Base-by-base conservation (phyloP, 345 rosid species). In the Tarenaya hassleriana region DNA sequence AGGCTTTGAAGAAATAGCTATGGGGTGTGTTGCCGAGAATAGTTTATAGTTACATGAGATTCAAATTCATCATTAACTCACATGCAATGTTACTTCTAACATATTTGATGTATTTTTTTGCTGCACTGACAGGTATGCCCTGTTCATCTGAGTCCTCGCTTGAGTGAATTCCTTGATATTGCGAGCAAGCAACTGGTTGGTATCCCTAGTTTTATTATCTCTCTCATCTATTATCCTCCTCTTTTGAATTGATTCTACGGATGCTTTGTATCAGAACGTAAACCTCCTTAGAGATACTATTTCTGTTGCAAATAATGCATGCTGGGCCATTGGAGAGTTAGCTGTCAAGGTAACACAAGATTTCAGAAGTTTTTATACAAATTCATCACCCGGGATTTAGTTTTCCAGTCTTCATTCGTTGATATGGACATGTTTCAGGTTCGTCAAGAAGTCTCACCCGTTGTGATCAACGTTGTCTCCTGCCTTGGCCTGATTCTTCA, bases 321-420 rank as follows among this genome's bases (percentile, higher is more conserved):
- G 99, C 50, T 92, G 99, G 99, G 95, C 97, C 39, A 83, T 92
- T 41, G 99, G 99, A 57, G 99, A 92, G 69, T 65, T 92, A 60
- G 99, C 99, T 10, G 76, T 88, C 54, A 92, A 92, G 90, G 99
- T 88, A 46, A 51, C 48, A 19, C 55, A 13, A 56, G 10, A 32
- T 16, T 55, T 29, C 5, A 27, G 38, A 41, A 24, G 27, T 34
- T 49, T 9, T 34, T 61, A 3, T 24, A 24, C 29, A 5, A 24
- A 24, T 2, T 24, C 5, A 5, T 24, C 29, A 24, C 29, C 29
- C 2, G 29, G 29, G 5, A 2, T 2, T 2, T 2, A 24, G 2
- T 24, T 24, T 24, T 24, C 29, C 29, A 24, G 29, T 24, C 29
- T 24, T 24, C 29, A 24, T 24, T 24, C 5, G 29, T 24, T 24